These are phyloP conservation scores for Fusarium floridanum DNA, from an alignment of 2,329 filamentous ascomycete genomes.

Conservation along the genomic window DNA sequence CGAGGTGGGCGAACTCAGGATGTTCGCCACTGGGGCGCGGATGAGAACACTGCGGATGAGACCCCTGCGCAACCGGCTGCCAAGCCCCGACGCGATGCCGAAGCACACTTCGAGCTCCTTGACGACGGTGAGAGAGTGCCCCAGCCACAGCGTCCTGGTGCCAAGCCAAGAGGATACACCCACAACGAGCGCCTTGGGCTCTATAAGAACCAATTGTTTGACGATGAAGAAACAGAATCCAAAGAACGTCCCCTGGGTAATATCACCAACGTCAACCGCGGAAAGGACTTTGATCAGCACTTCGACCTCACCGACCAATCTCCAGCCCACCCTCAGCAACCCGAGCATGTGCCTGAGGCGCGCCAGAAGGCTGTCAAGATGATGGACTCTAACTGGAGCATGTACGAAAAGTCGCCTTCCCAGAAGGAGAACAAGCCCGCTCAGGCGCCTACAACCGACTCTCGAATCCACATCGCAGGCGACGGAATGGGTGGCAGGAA, in stretches of 20 bases:
- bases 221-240: constrained; percentile 64
- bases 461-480: constrained; percentile 62
- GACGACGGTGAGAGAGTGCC: constrained; percentile 77
- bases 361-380: constrained; percentile 78
- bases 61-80: constrained; percentile 70
- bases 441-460: constrained; percentile 61
- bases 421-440: constrained; percentile 65
- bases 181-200: constrained; percentile 76
- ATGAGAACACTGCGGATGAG: constrained; percentile 66
- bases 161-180: constrained; percentile 64
- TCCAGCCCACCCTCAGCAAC: constrained; percentile 59
- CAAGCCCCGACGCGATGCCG: constrained; percentile 82
- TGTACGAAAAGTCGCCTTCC: constrained; percentile 67
- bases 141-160: constrained; percentile 59
- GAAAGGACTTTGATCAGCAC: constrained; percentile 82
- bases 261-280: constrained; percentile 79
- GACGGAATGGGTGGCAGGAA: constrained; percentile 76
- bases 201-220: constrained; percentile 83
- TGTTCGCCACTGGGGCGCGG: constrained; percentile 83
- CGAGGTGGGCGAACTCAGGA: constrained; percentile 75
- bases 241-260: constrained; percentile 67
- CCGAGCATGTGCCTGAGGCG: constrained; percentile 66
- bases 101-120: constrained; percentile 85
- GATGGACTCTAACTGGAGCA: constrained; percentile 75
- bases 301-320: constrained; percentile 81